phyloP scores from a whole-genome alignment of 1,284 basidiomycete genomes.

The Anthracocystis panici-leucophaei region DNA sequence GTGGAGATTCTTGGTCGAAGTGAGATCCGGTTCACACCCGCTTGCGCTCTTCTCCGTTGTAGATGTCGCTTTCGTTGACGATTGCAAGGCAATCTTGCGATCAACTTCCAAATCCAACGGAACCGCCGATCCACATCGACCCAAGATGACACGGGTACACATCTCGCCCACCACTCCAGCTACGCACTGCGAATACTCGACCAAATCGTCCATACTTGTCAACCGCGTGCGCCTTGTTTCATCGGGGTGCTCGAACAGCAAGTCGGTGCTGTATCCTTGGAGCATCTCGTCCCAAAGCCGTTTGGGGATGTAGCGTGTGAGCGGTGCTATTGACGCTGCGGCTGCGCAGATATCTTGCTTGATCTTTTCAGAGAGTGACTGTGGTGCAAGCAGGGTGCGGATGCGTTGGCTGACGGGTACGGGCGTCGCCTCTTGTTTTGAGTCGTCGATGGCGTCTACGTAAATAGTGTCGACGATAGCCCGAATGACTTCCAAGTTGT shows the following conservation, averaged over 20 bases:
- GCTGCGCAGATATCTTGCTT: constrained; percentile 41
- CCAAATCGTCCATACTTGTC: constrained; percentile 43
- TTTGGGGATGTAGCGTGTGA: constrained; percentile 50
- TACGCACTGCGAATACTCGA: constrained; percentile 63
- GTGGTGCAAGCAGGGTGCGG: constrained; percentile 15
- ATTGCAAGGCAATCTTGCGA: constrained; percentile 19
- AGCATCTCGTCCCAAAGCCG: constrained; percentile 61
- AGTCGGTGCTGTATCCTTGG: constrained; percentile 54
- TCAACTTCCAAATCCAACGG: constrained; percentile 38
- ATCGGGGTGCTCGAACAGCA: constrained; percentile 43
- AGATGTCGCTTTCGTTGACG: background rate
- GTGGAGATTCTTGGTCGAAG: constrained; percentile 17
- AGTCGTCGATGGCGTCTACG: background rate
- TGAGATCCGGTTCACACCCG: constrained; percentile 11
- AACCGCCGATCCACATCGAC: constrained; percentile 37
- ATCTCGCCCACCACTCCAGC: constrained; percentile 63
- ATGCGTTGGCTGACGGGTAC: constrained; percentile 25
- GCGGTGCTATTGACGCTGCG: constrained; percentile 52
- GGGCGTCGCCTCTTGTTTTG: background rate
- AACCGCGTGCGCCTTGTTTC: constrained; percentile 16
- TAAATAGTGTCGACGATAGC: constrained; percentile 47
- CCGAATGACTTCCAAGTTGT: constrained; percentile 32
- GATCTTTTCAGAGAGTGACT: constrained; percentile 15
- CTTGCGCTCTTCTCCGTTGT: background rate
- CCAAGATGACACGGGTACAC: constrained; percentile 61